Evolutionary conservation across 257 asterid species (phyloP), one percentile per base, ranked within the genome.

Genomic region (Jaltomata sinuosa): DNA sequence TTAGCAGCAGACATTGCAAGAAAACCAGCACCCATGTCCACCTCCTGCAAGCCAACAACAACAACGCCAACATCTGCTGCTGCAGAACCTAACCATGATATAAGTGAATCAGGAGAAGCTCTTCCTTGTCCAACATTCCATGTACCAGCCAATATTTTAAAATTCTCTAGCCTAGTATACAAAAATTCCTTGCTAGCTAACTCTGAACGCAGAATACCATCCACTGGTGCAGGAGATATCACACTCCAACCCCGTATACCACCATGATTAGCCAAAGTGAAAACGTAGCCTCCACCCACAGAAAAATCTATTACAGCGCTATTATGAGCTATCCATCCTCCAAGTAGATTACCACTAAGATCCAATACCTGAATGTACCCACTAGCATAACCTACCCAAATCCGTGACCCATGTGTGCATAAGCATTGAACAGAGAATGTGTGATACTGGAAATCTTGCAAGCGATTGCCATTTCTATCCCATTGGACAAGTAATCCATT

Each of bases 11-110:
- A 93, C 93, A 97, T 88, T 74, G 99, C 99, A 29, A 97, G 97
- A 93, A 97, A 97, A 89, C 99, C 99, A 89, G 99, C 99, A 82
- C 99, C 99, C 98, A 95, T 97, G 88, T 95, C 99, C 90, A 97
- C 98, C 89, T 97, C 99, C 88, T 97, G 99, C 90, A 97, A 86
- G 86, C 99, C 99, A 61, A 92, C 94, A 55, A 95, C 97, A 84
- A 97, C 85, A 52, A 95, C 90, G 86, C 90, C 97, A 81, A 90
- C 79, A 79, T 92, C 97, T 42, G 92, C 91, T 76, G 97, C 98
- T 36, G 92, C 93, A 18, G 93, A 93, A 80, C 97, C 97, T 65
- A 97, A 88, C 99, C 99, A 97, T 71, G 97, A 90, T 85, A 95
- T 84, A 84, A 97, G 92, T 78, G 99, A 90, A 91, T 97, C 98